Conservation (phyloP, 306 rosid genomes). For the Amphicarpaea edgeworthii region DNA sequence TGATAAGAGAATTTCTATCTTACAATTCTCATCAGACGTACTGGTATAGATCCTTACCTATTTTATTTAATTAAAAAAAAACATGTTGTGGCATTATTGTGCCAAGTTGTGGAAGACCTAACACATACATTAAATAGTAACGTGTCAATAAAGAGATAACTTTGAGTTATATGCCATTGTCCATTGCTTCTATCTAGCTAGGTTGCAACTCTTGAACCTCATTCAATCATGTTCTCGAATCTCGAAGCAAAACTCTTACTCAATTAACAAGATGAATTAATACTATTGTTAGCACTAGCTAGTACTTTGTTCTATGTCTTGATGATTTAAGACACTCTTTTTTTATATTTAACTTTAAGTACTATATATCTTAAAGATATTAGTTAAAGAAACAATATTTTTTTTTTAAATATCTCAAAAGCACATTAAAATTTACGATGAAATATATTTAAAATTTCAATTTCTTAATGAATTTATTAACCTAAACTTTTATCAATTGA, state of each 20-base stretch:
- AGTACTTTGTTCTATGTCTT: not conserved
- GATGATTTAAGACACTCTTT: not conserved
- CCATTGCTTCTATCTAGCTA: not conserved
- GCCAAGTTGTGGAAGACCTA: not conserved
- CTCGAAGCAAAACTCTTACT: not conserved
- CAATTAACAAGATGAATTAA: not conserved
- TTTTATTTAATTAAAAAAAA: not conserved
- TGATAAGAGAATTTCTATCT: not conserved
- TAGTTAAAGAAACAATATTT: too few species aligned
- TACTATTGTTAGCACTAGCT: not conserved
- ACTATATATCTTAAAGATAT: not conserved
- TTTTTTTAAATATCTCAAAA: not conserved
- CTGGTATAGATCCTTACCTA: not conserved
- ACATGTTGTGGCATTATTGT: not conserved
- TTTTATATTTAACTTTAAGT: not conserved
- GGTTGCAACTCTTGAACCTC: not conserved
- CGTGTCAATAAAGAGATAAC: not conserved
- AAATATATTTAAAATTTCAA: not conserved
- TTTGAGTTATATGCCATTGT: not conserved
- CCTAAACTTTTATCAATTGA: not conserved
- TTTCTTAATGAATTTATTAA: not conserved
- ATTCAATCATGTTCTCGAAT: not conserved
- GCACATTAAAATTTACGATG: not conserved
- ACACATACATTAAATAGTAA: not conserved
- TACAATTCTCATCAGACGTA: not conserved